These are phyloP conservation scores for Ilex paraguariensis DNA, from an alignment of 305 asterid species.

Conservation along the genomic window DNA sequence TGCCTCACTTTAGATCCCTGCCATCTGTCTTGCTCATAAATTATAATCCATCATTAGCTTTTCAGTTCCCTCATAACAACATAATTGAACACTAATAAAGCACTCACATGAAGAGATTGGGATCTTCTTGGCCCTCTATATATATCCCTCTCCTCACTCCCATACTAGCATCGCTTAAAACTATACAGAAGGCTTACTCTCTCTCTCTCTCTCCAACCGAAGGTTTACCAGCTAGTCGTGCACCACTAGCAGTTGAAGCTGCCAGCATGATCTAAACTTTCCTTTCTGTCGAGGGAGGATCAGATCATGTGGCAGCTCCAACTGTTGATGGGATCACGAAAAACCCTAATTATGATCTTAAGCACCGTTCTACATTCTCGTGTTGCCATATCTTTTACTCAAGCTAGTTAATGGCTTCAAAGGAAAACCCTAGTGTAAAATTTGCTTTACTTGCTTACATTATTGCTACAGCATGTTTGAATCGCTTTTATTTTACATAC, in stretches of 20 bases:
- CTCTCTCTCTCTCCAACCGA: constrained; percentile 30
- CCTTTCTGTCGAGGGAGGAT: constrained; percentile 19
- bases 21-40: constrained; percentile 17
- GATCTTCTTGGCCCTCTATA: constrained; percentile 18
- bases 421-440: no score
- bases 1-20: constrained; percentile 48
- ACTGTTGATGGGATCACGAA: constrained; percentile 41
- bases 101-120: background rate
- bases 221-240: constrained; percentile 51
- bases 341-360: background rate
- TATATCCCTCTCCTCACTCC: constrained; percentile 18
- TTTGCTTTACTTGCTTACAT: no score
- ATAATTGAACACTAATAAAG: no score
- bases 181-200: constrained; percentile 9
- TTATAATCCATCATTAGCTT: constrained; percentile 5
- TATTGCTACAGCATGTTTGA: no score
- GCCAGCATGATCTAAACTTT: constrained; percentile 97
- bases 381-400: no score
- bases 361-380: no score
- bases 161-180: constrained; percentile 4
- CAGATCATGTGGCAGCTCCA: constrained; percentile 68
- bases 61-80: constrained; percentile 5
- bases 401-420: no score
- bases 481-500: no score
- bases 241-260: constrained; percentile 74